Percentiles rank a stretch among this genome's conserved stretches.
Evolutionary conservation across 2,329 filamentous ascomycete genomes (phyloP).

Genomic region (Alternaria alternata): DNA sequence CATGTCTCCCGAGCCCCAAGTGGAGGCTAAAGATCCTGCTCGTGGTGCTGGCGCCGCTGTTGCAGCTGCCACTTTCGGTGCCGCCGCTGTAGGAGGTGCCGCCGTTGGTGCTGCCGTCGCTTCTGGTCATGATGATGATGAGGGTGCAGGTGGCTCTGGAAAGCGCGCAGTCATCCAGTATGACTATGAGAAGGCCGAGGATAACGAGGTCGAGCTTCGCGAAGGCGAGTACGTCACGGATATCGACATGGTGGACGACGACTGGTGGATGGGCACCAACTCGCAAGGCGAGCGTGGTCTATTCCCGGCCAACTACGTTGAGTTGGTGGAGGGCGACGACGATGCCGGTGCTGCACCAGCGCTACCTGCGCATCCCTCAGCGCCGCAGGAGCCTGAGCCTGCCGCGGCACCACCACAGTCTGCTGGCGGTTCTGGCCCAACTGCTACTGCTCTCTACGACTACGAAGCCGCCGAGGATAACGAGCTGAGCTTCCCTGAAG

Average conservation of each 20-base stretch:
- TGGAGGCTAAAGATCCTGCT: constrained; percentile 62
- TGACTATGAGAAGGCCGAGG: constrained; percentile 97
- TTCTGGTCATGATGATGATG: constrained; percentile 49
- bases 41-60: constrained; percentile 63
- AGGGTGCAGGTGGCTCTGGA: constrained; percentile 57
- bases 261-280: constrained; percentile 99
- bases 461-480: constrained; percentile 98
- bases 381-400: constrained; percentile 47
- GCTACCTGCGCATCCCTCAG: constrained; percentile 54
- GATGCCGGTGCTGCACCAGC: constrained; percentile 45
- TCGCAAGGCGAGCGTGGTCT: constrained; percentile 81
- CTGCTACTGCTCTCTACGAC: constrained; percentile 88
- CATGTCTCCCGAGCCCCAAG: constrained; percentile 69
- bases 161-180: constrained; percentile 84
- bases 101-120: constrained; percentile 50
- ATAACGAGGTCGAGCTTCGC: constrained; percentile 90
- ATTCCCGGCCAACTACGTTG: constrained; percentile 98
- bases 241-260: constrained; percentile 96
- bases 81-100: constrained; percentile 53
- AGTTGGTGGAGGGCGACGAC: constrained; percentile 73
- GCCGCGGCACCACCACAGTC: constrained; percentile 42
- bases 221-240: constrained; percentile 90
- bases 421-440: constrained; percentile 63
- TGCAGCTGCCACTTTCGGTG: constrained; percentile 55
- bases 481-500: constrained; percentile 83